phyloP scores from a whole-genome alignment of 1,284 basidiomycete genomes.

The Ceratobasidium theobromae region DNA sequence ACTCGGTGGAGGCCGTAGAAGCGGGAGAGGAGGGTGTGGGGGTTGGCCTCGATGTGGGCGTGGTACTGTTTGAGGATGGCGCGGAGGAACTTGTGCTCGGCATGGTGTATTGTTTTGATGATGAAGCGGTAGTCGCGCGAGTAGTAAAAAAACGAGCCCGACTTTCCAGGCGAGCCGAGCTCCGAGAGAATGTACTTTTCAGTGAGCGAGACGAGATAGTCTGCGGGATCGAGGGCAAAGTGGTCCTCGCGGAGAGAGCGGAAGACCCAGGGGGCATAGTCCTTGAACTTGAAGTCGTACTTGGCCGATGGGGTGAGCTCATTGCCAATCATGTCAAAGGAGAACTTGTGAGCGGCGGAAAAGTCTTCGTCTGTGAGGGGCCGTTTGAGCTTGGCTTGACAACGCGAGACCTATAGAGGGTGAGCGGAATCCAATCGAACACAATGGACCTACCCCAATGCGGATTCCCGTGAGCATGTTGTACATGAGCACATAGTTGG shows the following conservation, averaged over 20 bases:
- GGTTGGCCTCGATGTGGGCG: conserved; percentile 84
- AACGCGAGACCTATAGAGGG: conserved; percentile 75
- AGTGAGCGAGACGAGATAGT: conserved; percentile 94
- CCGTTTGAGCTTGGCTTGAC: conserved; percentile 91
- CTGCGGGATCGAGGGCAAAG: conserved; percentile 95
- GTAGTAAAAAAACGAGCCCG: conserved; percentile 99
- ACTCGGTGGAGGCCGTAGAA: conserved; percentile 98
- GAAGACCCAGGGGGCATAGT: conserved; percentile 98
- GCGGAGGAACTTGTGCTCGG: conserved; percentile 92
- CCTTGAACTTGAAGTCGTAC: conserved; percentile 99
- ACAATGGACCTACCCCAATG: conserved; percentile 68
- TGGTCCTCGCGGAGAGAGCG: conserved; percentile 90
- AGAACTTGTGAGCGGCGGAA: conserved; percentile 88
- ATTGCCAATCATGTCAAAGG: conserved; percentile 98
- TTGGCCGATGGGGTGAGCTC: conserved; percentile 95
- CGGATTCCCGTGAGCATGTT: conserved; percentile 99
- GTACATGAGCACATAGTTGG: conserved; percentile 99
- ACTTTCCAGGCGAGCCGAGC: conserved; percentile 97
- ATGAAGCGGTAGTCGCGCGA: conserved; percentile 98
- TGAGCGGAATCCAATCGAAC: conserved; percentile 18
- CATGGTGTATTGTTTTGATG: conserved; percentile 97
- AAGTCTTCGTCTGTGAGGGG: conserved; percentile 87
- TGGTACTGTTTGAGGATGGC: conserved; percentile 86
- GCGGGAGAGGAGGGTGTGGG: conserved; percentile 89
- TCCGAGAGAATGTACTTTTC: conserved; percentile 98